phyloP scores from a whole-genome alignment of 192 early-diverging fungal genomes.

The Phlyctochytrium bullatum region DNA sequence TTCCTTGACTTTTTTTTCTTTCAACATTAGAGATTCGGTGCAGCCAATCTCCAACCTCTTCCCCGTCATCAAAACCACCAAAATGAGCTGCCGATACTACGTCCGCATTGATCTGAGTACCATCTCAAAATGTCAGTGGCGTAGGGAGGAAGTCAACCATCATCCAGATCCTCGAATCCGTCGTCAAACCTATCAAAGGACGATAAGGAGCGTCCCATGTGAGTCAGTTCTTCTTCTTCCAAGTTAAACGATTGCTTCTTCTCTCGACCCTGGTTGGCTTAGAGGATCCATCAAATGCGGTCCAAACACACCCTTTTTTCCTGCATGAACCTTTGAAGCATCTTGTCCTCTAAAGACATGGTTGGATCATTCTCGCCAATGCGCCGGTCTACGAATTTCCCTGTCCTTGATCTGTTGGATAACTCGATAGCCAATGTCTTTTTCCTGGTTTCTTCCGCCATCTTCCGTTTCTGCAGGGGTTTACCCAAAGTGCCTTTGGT shows the following conservation, averaged over 20 bases:
- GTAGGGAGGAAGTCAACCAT: constrained; percentile 23
- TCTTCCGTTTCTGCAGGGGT: constrained; percentile 75
- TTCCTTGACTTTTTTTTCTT: constrained; percentile 65
- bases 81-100: constrained; percentile 79
- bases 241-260: constrained; percentile 65
- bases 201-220: constrained; percentile 87
- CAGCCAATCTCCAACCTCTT: constrained; percentile 27
- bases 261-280: neutral
- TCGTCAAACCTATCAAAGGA: constrained; percentile 84
- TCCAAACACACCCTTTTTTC: constrained; percentile 52
- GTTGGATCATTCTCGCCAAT: constrained; percentile 89
- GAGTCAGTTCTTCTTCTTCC: constrained; percentile 83
- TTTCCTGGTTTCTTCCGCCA: constrained; percentile 81
- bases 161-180: constrained; percentile 44
- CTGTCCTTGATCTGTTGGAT: constrained; percentile 61
- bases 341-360: constrained; percentile 92
- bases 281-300: neutral
- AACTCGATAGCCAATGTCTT: constrained; percentile 81
- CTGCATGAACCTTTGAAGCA: constrained; percentile 88
- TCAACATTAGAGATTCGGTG: constrained; percentile 15
- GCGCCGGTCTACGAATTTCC: constrained; percentile 84
- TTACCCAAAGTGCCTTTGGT: constrained; percentile 79
- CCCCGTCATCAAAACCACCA: constrained; percentile 79
- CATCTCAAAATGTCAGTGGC: neutral
- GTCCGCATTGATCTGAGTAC: constrained; percentile 60